Base-by-base conservation (phyloP, 2,329 filamentous ascomycete genomes). In the Clonostachys sp. region DNA sequence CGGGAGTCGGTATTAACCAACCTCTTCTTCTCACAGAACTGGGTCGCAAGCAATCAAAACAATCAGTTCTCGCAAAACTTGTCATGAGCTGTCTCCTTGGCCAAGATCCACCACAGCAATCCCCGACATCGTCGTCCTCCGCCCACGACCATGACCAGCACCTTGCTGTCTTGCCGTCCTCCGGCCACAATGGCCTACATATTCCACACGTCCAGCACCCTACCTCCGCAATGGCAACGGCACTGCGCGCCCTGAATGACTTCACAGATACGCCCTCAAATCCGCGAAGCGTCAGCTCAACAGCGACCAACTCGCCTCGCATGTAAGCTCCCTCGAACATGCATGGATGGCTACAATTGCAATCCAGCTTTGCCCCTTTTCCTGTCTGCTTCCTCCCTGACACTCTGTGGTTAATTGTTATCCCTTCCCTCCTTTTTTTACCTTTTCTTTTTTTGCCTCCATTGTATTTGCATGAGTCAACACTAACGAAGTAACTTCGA, bases 221-320 rank as follows among this genome's bases (percentile, higher is more conserved):
- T 30, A 30, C 24, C 24, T 35, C 18, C n/a, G 13, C 67, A 51
- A 64, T 75, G 56, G 65, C 70, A 45, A 65, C 63, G 44, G 70
- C 71, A 30, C 51, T 74, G 43, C 65, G 64, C 51, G 67, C 63
- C 51, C 64, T 74, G 53, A 69, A 71, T 53, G 67, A 73, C 50
- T 57, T 70, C 53, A 71, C 71, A 45, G 77, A 78, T 46, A 78
- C 79, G 55, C 79, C 78, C 41, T 74, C 77, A 17, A 75, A 78
- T 54, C 71, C 76, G 47, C 73, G 75, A 51, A 83, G 79, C 59
- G 71, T 79, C 49, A 73, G 73, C 14, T 83, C 80, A 7, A 83
- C 80, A 38, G 78, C 79, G 13, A 77, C 79, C 38, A 75, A 67
- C 34, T 83, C 80, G 24, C 80, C 80, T 42, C 72, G 78, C 61